Percentiles rank a stretch among this genome's conserved stretches.
Evolutionary conservation across 2,329 filamentous ascomycete genomes (phyloP).

Genomic region (Aspergillus bombycis): DNA sequence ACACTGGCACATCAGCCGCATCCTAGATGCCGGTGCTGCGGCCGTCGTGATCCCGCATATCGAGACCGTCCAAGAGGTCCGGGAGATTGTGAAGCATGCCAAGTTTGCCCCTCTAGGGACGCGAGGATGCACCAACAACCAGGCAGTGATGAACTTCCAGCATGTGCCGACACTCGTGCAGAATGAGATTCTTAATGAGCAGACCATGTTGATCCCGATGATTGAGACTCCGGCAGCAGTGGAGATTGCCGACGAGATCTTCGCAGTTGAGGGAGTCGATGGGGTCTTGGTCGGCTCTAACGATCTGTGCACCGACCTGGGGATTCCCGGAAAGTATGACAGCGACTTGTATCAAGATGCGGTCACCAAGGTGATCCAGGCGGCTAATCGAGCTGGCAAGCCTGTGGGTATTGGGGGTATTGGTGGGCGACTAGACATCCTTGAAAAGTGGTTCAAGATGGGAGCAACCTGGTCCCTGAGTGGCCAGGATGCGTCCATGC

Average conservation of each 20-base stretch:
- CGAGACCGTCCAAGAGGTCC: neutral
- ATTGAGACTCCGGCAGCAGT: neutral
- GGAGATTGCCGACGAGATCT: slow-evolving; percentile 29
- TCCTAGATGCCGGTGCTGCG: neutral
- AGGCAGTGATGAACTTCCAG: neutral
- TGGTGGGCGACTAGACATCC: neutral
- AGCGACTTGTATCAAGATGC: neutral
- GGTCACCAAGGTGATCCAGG: neutral
- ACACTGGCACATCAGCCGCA: neutral
- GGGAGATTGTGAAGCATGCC: neutral
- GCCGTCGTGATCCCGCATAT: neutral
- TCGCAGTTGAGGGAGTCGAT: slow-evolving; percentile 48
- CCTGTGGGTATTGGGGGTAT: neutral
- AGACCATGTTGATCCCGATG: neutral
- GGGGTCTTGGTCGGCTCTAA: slow-evolving; percentile 50
- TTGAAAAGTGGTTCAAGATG: neutral
- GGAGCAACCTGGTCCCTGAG: neutral
- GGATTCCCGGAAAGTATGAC: slow-evolving; percentile 40
- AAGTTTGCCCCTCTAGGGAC: neutral
- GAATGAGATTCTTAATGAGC: neutral
- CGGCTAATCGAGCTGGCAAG: neutral
- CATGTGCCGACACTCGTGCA: neutral
- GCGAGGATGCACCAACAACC: neutral
- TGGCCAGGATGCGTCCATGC: neutral
- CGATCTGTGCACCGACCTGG: slow-evolving; percentile 49